Evolutionary conservation across 192 early-diverging fungal genomes (phyloP).

Genomic region (Linnemannia schmuckeri): DNA sequence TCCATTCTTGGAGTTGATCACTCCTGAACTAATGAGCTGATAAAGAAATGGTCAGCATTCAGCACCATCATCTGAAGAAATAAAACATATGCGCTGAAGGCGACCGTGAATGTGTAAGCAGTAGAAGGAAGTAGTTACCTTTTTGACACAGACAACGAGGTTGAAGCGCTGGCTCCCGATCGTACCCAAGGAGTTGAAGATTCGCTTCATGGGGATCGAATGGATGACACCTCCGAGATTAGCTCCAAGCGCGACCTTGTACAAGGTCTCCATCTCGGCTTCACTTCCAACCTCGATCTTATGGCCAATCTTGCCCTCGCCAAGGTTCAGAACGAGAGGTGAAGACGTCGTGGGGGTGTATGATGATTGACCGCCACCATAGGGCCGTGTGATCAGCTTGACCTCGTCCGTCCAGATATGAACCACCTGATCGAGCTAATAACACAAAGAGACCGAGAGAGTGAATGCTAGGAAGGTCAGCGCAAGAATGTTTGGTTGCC

Average conservation of each 20-base stretch:
- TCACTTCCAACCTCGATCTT: slow-evolving; percentile 29
- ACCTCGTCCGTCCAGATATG: slow-evolving; percentile 49
- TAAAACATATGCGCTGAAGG: no score
- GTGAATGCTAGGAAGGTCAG: neutral
- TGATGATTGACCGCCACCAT: neutral
- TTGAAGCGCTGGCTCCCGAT: slow-evolving; percentile 22
- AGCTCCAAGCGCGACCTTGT: slow-evolving; percentile 24
- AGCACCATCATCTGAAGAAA: neutral
- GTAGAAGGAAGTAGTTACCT: neutral
- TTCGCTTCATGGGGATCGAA: slow-evolving; percentile 21
- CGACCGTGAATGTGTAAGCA: no score
- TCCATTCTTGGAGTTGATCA: slow-evolving; percentile 33
- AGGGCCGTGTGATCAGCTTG: slow-evolving; percentile 24
- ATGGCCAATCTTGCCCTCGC: slow-evolving; percentile 41
- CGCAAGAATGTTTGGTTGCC: neutral
- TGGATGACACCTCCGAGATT: slow-evolving; percentile 26
- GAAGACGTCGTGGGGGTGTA: slow-evolving; percentile 18
- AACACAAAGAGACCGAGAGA: neutral
- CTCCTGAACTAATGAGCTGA: slow-evolving; percentile 14
- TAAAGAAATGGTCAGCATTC: neutral
- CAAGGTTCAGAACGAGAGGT: slow-evolving; percentile 20
- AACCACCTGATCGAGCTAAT: slow-evolving; percentile 48
- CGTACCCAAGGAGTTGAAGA: neutral
- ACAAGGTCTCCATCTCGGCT: slow-evolving; percentile 15
- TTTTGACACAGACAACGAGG: slow-evolving; percentile 35